Base-by-base conservation (phyloP, 2,329 filamentous ascomycete genomes). In the Purpureocillium takamizusanense region DNA sequence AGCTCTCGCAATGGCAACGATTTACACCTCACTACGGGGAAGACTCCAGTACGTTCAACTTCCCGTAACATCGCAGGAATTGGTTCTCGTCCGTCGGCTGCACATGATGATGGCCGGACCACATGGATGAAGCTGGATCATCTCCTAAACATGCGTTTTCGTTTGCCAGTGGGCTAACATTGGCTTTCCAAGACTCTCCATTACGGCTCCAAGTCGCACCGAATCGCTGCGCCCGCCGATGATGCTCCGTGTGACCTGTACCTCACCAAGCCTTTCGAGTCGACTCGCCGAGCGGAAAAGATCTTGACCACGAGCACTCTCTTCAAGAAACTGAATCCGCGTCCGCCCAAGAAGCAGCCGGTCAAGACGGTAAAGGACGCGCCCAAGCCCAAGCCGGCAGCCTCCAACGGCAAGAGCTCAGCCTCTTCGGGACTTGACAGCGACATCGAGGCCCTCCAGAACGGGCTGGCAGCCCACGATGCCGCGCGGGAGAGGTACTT, bases 21-120 rank as follows among this genome's bases (percentile, higher is more conserved):
- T 33, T 66, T 81, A 38, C 65, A 75, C 50, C 61, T 82, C 49
- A 68, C 72, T 5, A 57, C 82, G 44, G 78, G 78, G 31, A 65
- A 62, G 50, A 66, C 60, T 49, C 77, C 77, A 29, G 78, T 82
- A 74, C 68, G 77, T 68, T 21, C n/a, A 7, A 2, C 21, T 10
- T 25, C 21, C 21, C 10, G 6, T 25, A 25, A 25, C 21, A 5
- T 10, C 21, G 21, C 21, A 25, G 21, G 10, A 6, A 10, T 10
- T 25, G 10, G 5, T 25, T 10, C 21, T 25, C 21, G 6, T 10
- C 5, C 21, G 21, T 10, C 21, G 21, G 21, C 10, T 25, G n/a
- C n/a, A n/a, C n/a, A n/a, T n/a, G n/a, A n/a, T n/a, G n/a, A n/a
- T n/a, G n/a, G n/a, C n/a, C n/a, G n/a, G n/a, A n/a, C n/a, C n/a